Percentiles rank a stretch among this genome's conserved stretches.
Evolutionary conservation across 2,329 filamentous ascomycete species (phyloP).

Genomic region (Fusarium xylarioides): DNA sequence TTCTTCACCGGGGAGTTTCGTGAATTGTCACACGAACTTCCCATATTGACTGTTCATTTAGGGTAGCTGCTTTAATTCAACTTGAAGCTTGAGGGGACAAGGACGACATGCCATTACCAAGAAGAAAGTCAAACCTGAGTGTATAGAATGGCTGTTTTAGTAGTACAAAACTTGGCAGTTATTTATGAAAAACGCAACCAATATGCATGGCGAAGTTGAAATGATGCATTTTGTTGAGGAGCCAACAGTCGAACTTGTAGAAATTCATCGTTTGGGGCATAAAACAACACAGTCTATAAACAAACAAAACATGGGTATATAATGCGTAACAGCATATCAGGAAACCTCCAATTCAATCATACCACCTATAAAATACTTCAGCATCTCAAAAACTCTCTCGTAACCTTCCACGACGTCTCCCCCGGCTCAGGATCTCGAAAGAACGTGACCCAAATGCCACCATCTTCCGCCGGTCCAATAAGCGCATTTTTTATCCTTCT

Average conservation of each 20-base stretch:
- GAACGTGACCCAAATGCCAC: slow-evolving; percentile 43
- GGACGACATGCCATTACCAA: no score
- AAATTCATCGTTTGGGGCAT: fast-evolving
- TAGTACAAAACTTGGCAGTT: fast-evolving
- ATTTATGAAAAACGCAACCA: fast-evolving
- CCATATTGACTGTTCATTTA: neutral
- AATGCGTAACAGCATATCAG: neutral
- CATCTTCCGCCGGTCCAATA: slow-evolving; percentile 39
- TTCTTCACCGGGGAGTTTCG: no score
- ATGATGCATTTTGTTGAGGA: fast-evolving
- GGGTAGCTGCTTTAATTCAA: neutral
- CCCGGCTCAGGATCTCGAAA: slow-evolving; percentile 42
- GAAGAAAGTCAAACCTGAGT: no score
- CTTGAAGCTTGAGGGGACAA: fast-evolving
- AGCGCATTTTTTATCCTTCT: slow-evolving; percentile 45
- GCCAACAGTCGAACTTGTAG: fast-evolving
- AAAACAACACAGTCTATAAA: neutral
- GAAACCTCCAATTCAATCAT: neutral
- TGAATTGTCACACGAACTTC: neutral
- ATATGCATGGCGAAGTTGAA: fast-evolving
- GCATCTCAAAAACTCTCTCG: slow-evolving; percentile 40
- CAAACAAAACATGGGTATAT: neutral
- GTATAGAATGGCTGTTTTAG: fast-evolving
- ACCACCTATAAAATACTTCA: neutral
- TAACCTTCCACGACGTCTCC: slow-evolving; percentile 43